phyloP scores from a whole-genome alignment of 2,329 filamentous ascomycete genomes.

The Lachnellula cervina region DNA sequence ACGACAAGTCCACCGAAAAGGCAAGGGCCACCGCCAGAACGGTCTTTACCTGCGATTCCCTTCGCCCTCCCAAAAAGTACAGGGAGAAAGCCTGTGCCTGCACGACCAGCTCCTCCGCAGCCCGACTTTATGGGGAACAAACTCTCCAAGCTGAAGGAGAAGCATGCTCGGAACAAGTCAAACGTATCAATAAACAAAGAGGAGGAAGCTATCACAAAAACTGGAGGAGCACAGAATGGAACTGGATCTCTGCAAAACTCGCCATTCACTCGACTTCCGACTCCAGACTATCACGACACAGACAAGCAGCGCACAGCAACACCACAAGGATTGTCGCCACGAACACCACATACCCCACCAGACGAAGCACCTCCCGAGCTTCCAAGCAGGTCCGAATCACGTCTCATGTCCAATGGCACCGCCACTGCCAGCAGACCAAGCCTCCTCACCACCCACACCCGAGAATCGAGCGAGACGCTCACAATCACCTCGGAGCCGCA shows the following conservation, averaged over 20 bases:
- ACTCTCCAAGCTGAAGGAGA: conserved; percentile 27
- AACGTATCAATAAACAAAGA: conserved; percentile 10
- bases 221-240: conserved; percentile 7
- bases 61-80: conserved; percentile 17
- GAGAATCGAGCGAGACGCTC: conserved; percentile 24
- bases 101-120: conserved; percentile 26
- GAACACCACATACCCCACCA: conserved; percentile 22
- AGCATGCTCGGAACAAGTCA: conserved; percentile 13
- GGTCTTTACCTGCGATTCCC: conserved; percentile 15
- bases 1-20: conserved; percentile 23
- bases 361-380: conserved; percentile 18
- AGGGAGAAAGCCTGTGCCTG: conserved; percentile 25
- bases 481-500: conserved; percentile 24
- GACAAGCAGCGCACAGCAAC: conserved; percentile 17
- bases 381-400: conserved; percentile 20
- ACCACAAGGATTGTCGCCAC: conserved; percentile 19
- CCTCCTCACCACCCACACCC: conserved; percentile 16
- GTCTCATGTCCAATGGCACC: conserved; percentile 3
- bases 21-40: conserved; percentile 18
- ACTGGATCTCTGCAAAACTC: conserved; percentile 6
- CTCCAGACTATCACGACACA: conserved; percentile 22
- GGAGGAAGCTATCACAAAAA: conserved; percentile 5
- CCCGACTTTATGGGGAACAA: conserved; percentile 29
- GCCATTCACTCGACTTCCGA: conserved; percentile 18
- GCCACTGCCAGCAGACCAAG: conserved; percentile 5